Evolutionary conservation across 1,284 basidiomycete species (phyloP).

Genomic region (Heterobasidion parviporum): DNA sequence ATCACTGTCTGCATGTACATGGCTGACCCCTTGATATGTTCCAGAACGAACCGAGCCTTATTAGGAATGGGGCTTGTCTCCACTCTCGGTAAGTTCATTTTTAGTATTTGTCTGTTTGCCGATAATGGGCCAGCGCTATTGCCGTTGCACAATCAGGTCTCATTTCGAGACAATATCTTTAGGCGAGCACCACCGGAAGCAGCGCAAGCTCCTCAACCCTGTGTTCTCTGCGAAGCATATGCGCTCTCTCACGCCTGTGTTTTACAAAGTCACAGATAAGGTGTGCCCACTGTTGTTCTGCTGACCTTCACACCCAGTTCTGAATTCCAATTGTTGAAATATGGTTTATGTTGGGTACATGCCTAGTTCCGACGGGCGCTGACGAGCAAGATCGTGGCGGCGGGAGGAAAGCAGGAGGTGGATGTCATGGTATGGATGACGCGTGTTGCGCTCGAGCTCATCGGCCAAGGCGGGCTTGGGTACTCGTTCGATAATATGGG

Average conservation of each 20-base stretch:
- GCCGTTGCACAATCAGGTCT: neutral
- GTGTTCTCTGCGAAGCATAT: constrained; percentile 21
- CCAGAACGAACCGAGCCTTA: constrained; percentile 8
- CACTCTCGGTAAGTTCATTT: constrained; percentile 8
- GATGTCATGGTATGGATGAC: constrained; percentile 17
- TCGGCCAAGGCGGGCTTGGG: constrained; percentile 20
- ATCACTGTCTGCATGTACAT: neutral
- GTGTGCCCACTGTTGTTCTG: neutral
- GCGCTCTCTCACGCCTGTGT: constrained; percentile 19
- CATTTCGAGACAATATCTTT: neutral
- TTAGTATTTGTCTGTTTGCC: neutral
- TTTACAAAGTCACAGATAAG: constrained; percentile 20
- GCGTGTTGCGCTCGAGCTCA: constrained; percentile 17
- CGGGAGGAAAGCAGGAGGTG: constrained; percentile 10
- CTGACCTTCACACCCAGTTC: no score
- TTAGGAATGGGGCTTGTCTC: constrained; percentile 15
- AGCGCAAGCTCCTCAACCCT: constrained; percentile 22
- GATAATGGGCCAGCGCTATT: neutral
- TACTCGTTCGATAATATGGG: constrained; percentile 18
- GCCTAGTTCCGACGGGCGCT: neutral
- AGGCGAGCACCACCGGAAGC: constrained; percentile 12
- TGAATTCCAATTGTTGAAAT: neutral
- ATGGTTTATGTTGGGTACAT: constrained; percentile 9
- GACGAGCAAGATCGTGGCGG: constrained; percentile 4
- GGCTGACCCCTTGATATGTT: neutral